Evolutionary conservation across 2,329 filamentous ascomycete genomes (phyloP), one percentile per base, ranked within the genome.

Genomic region (Aureobasidium sp.): DNA sequence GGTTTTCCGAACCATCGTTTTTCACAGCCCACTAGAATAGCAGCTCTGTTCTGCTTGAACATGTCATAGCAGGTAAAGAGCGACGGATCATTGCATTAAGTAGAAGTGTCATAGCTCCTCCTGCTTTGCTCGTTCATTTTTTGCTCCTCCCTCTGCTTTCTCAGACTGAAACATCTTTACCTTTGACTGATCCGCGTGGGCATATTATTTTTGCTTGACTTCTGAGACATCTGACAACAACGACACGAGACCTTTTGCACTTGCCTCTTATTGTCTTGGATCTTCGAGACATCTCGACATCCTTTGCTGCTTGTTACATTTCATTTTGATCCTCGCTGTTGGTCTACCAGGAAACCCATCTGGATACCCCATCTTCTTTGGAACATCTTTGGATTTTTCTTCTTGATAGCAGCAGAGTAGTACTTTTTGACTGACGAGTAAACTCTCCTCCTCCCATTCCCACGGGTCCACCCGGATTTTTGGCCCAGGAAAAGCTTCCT

Each of bases 191-290:
- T 42, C 41, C 41, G 29, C 41, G 41, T 45, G 41, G 41, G 41
- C 41, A 45, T 22, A 22, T 24, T 34, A 14, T 4, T 7, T 45
- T 29, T n/a, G n/a, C n/a, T n/a, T n/a, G n/a, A n/a, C n/a, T n/a
- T 7, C 41, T 45, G 29, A 45, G 41, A 45, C 41, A 45, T 45
- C 22, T 45, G 5, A 24, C n/a, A 1, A n/a, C 30, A 34, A 44
- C 29, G 30, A 32, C 41, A 45, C 41, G 41, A 45, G 41, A 45
- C 41, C 41, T 34, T 45, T 41, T 42, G 40, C 40, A 42, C 40
- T 45, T 45, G 41, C 21, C 29, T 32, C 3, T 12, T 5, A 5
- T 12, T 12, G 12, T 29, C 27, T 29, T 29, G 27, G 27, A 29
- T 29, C 7, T 29, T 29, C 27, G 27, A 29, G 12, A 6, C 27